Percentiles rank a stretch among this genome's conserved stretches.
phyloP scores from a whole-genome alignment of 2,329 filamentous ascomycete genomes.

The Diaporthe aspalathi region DNA sequence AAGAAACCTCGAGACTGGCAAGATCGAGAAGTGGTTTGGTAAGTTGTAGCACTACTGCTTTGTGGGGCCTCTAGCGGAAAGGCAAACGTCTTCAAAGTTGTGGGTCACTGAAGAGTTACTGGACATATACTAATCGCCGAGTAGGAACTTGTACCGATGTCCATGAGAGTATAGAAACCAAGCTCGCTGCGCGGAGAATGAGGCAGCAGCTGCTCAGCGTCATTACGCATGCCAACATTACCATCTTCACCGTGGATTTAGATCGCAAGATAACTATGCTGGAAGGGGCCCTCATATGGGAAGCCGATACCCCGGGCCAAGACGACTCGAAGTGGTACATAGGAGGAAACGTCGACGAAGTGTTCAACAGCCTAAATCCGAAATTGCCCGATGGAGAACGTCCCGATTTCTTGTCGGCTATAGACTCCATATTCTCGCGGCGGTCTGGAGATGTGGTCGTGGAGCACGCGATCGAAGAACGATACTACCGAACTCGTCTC shows the following conservation, averaged over 20 bases:
- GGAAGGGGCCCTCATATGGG: constrained; percentile 74
- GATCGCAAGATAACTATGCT: constrained; percentile 73
- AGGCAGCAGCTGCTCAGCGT: constrained; percentile 79
- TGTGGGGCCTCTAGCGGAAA: neutral
- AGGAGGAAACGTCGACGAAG: constrained; percentile 63
- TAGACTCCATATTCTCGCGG: constrained; percentile 74
- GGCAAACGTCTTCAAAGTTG: neutral
- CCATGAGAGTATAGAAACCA: constrained; percentile 77
- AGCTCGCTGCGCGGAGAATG: constrained; percentile 72
- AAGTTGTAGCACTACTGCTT: constrained; percentile 36
- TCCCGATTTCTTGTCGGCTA: constrained; percentile 65
- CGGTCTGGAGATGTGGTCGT: constrained; percentile 69
- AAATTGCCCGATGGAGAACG: constrained; percentile 56
- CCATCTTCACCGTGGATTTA: constrained; percentile 78
- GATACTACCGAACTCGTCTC: constrained; percentile 79
- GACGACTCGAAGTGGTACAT: constrained; percentile 34
- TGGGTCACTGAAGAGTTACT: neutral
- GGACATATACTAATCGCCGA: neutral
- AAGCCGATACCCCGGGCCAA: constrained; percentile 50
- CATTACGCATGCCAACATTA: constrained; percentile 79
- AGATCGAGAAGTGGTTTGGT: constrained; percentile 84
- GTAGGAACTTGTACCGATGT: constrained; percentile 79
- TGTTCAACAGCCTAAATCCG: constrained; percentile 66
- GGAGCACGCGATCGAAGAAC: constrained; percentile 70
- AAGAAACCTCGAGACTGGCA: constrained; percentile 71